Evolutionary conservation across 805 yeast genomes (phyloP).

Genomic region (Priceomyces carsonii): DNA sequence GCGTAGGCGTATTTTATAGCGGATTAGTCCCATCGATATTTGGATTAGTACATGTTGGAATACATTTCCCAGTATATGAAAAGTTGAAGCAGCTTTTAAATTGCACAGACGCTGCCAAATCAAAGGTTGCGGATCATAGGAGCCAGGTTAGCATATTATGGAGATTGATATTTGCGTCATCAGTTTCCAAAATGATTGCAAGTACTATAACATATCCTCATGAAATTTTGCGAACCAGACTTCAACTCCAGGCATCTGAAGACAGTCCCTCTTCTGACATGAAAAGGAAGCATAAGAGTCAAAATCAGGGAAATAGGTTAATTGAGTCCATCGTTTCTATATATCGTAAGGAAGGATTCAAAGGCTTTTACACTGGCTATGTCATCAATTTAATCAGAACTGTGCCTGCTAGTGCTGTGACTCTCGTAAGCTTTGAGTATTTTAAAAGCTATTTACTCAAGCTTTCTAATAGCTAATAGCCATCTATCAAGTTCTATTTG

Average conservation of each 20-base stretch:
- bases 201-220: conserved; percentile 91
- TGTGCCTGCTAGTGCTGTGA: conserved; percentile 94
- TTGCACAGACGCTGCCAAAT: conserved; percentile 14
- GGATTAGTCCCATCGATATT: conserved; percentile 89
- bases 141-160: conserved; percentile 18
- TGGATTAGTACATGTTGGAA: conserved; percentile 91
- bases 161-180: conserved; percentile 58
- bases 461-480: background rate
- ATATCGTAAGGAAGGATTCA: conserved; percentile 66
- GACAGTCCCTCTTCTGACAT: too few relatives aligned
- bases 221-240: conserved; percentile 87
- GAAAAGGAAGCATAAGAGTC: conserved; percentile 9
- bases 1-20: conserved; percentile 76
- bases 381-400: conserved; percentile 84
- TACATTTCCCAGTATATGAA: conserved; percentile 94
- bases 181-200: conserved; percentile 84
- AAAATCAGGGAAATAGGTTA: conserved; percentile 18
- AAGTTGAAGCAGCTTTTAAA: conserved; percentile 59
- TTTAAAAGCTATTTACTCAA: conserved; percentile 54
- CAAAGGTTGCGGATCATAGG: conserved; percentile 6
- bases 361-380: conserved; percentile 89
- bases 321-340: conserved; percentile 40
- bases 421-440: conserved; percentile 88
- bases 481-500: too few relatives aligned
- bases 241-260: conserved; percentile 61